A percentile compares a stretch with the other conserved stretches of the same genome.
phyloP scores from a whole-genome alignment of 2,329 filamentous ascomycete species.

The Fragosphaeria purpurea region DNA sequence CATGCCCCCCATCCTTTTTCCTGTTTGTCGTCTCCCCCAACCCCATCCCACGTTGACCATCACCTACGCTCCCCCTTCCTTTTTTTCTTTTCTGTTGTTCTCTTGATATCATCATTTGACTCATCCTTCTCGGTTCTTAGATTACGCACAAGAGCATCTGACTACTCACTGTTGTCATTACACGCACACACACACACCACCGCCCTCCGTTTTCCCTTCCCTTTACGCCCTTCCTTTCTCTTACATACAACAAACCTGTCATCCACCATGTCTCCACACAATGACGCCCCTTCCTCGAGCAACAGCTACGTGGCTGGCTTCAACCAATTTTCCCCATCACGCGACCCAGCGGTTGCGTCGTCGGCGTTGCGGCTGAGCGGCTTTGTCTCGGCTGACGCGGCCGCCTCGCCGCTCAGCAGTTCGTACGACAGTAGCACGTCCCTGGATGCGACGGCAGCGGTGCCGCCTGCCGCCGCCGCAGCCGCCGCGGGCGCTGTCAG shows the following conservation, averaged over 20 bases:
- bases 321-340: conserved; percentile 23
- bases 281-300: conserved; percentile 35
- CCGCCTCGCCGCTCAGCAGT: conserved; percentile 29
- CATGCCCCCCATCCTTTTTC: background rate
- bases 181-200: too few species aligned
- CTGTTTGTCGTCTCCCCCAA: background rate
- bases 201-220: background rate
- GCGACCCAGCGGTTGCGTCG: conserved; percentile 17
- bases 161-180: too few species aligned
- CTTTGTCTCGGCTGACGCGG: conserved; percentile 17
- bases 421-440: conserved; percentile 30
- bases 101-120: background rate
- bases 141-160: too few species aligned
- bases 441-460: conserved; percentile 14
- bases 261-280: conserved; percentile 34
- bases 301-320: conserved; percentile 34
- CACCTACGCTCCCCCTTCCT: too few species aligned
- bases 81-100: background rate
- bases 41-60: background rate
- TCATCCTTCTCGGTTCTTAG: too few species aligned
- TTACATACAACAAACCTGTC: background rate
- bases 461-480: too few species aligned
- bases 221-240: background rate
- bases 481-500: background rate
- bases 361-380: conserved; percentile 21